Conservation (phyloP, 805 yeast genomes). For the Saturnispora mendoncae region DNA sequence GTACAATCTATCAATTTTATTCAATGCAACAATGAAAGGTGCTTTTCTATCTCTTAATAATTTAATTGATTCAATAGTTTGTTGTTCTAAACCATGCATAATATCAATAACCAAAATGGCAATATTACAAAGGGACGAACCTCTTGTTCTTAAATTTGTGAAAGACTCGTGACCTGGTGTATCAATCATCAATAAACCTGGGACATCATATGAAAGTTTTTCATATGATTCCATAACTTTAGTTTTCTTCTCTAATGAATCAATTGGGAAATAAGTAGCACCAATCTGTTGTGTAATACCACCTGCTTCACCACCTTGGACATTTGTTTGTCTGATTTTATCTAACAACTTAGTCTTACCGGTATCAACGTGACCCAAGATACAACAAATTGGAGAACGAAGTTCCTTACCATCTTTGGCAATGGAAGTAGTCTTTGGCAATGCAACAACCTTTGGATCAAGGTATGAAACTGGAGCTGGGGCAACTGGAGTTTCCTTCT, state of each 20-base stretch:
- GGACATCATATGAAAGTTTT: slow-evolving; percentile 83
- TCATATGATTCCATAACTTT: slow-evolving; percentile 83
- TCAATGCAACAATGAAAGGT: slow-evolving; percentile 93
- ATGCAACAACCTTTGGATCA: not conserved
- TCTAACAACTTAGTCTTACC: slow-evolving; percentile 97
- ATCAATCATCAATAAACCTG: slow-evolving; percentile 93
- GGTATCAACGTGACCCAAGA: slow-evolving; percentile 98
- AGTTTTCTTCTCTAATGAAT: slow-evolving; percentile 84
- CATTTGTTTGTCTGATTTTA: slow-evolving; percentile 96
- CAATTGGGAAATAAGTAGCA: slow-evolving; percentile 98
- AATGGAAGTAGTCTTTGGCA: slow-evolving; percentile 18
- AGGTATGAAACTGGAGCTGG: slow-evolving; percentile 15
- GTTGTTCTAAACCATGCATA: slow-evolving; percentile 98
- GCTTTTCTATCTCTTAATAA: slow-evolving; percentile 94
- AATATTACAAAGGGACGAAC: slow-evolving; percentile 97
- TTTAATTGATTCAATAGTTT: slow-evolving; percentile 88
- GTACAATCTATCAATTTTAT: slow-evolving; percentile 94
- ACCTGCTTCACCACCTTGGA: slow-evolving; percentile 99
- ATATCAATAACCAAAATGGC: slow-evolving; percentile 97
- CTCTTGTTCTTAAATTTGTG: slow-evolving; percentile 95
- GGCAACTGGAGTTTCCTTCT: slow-evolving; percentile 23
- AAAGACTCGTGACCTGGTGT: slow-evolving; percentile 99
- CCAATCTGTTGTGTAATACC: slow-evolving; percentile 99
- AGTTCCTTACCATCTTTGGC: slow-evolving; percentile 37
- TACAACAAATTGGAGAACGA: slow-evolving; percentile 99